Percentiles rank a stretch among this genome's conserved stretches.
phyloP scores from a whole-genome alignment of 352 stramenopile species.

The Achlya hypogyna region DNA sequence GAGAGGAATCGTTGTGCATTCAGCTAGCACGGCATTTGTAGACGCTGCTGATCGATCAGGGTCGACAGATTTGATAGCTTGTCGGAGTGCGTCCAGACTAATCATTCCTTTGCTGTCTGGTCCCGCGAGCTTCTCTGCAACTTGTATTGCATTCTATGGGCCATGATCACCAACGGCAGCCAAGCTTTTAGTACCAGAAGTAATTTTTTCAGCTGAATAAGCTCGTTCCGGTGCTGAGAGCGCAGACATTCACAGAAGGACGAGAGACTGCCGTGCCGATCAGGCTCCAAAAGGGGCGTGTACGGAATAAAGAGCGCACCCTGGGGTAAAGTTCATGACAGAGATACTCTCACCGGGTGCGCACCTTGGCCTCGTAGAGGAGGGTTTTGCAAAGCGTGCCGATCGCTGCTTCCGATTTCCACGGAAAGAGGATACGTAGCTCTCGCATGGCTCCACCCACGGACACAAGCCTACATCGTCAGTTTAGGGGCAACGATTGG shows the following conservation, averaged over 20 bases:
- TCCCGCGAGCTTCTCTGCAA: not conserved
- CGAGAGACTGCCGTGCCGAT: not conserved
- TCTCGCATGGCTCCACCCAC: slow-evolving; percentile 38
- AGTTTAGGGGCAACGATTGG: not conserved
- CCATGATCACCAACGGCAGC: not conserved
- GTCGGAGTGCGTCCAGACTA: slow-evolving; percentile 2
- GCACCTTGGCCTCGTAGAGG: slow-evolving; percentile 27
- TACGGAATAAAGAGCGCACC: not conserved
- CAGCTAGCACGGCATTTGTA: not conserved
- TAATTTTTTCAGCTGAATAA: not conserved
- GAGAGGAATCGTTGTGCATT: not conserved
- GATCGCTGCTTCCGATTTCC: slow-evolving; percentile 43
- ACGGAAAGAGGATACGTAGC: slow-evolving; percentile 43
- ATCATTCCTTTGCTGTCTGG: slow-evolving; percentile 5
- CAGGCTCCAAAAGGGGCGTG: not conserved
- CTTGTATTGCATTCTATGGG: not conserved
- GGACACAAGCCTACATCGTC: slow-evolving; percentile 21
- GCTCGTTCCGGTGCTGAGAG: not conserved
- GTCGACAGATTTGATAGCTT: not conserved
- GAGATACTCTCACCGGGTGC: not conserved
- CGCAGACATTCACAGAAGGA: not conserved
- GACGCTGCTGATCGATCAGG: not conserved
- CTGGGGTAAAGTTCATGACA: not conserved
- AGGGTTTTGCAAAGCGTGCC: slow-evolving; percentile 36
- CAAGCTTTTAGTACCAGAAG: not conserved